These are phyloP conservation scores for Astraeus odoratus DNA, from an alignment of 768 basidiomycete genomes.

Conservation along the genomic window DNA sequence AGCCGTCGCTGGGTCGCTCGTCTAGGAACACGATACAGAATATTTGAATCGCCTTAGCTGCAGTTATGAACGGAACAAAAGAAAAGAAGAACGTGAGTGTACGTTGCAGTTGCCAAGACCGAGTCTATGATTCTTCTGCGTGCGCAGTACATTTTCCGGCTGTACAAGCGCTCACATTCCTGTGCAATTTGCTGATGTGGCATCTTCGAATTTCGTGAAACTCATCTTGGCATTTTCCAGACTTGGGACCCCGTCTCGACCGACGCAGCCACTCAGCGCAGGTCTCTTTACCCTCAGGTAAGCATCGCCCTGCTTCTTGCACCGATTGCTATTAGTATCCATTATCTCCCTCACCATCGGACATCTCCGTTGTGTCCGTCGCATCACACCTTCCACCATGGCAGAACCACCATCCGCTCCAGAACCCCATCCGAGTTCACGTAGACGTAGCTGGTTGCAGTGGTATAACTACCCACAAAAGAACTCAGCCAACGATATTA, in stretches of 20 bases:
- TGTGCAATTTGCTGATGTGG: slow-evolving; percentile 5
- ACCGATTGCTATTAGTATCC: slow-evolving; percentile 1
- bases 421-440: slow-evolving; percentile 10
- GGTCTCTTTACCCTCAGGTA: slow-evolving; percentile 25
- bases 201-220: slow-evolving; percentile 7
- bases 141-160: background rate
- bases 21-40: no score
- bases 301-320: slow-evolving; percentile 16
- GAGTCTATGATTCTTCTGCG: no score
- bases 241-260: slow-evolving; percentile 10
- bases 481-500: slow-evolving; percentile 12
- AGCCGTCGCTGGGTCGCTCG: no score
- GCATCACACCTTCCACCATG: slow-evolving; percentile 15
- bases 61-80: slow-evolving; percentile 16
- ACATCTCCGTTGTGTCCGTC: background rate
- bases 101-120: slow-evolving; percentile 18
- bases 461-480: slow-evolving; percentile 21
- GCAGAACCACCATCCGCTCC: slow-evolving; percentile 10
- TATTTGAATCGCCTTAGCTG: no score
- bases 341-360: slow-evolving; percentile 5
- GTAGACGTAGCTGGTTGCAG: slow-evolving; percentile 22
- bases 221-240: slow-evolving; percentile 21
- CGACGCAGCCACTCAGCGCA: slow-evolving; percentile 24
- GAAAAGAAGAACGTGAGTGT: slow-evolving; percentile 23
- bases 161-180: background rate